Conservation (phyloP, 805 yeast species). For the Candida incommunis region DNA sequence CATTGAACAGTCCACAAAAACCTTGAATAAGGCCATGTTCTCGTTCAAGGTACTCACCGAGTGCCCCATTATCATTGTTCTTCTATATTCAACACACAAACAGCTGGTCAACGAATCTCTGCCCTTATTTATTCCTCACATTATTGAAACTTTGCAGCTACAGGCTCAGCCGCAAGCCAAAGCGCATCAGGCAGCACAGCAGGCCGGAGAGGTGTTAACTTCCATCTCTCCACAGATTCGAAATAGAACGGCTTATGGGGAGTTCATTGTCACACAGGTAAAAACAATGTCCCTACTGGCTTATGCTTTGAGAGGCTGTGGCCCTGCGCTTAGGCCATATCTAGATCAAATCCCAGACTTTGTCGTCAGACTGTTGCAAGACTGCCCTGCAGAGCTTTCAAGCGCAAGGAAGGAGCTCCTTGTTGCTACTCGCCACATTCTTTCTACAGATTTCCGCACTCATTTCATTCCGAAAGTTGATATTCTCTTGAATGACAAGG, state of each 20-base stretch:
- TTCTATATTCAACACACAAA: conserved; percentile 78
- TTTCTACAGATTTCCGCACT: conserved; percentile 74
- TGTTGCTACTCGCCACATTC: conserved; percentile 90
- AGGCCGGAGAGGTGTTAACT: conserved; percentile 44
- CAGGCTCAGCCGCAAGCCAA: conserved; percentile 73
- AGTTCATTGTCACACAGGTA: conserved; percentile 83
- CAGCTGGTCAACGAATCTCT: conserved; percentile 56
- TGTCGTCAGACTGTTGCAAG: conserved; percentile 73
- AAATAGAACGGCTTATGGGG: conserved; percentile 71
- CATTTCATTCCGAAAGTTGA: conserved; percentile 79
- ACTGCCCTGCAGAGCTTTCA: conserved; percentile 88
- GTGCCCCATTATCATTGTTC: conserved; percentile 93
- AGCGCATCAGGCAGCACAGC: conserved; percentile 46
- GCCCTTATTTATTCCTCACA: conserved; percentile 66
- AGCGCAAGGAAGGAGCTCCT: conserved; percentile 84
- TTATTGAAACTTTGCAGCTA: conserved; percentile 55
- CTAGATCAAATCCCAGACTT: conserved; percentile 69
- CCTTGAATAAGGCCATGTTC: conserved; percentile 50
- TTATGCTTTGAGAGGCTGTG: conserved; percentile 75
- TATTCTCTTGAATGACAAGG: conserved; percentile 69
- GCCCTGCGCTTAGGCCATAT: conserved; percentile 45
- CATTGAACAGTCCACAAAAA: conserved; percentile 31
- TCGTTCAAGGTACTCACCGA: conserved; percentile 90
- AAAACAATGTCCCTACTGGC: conserved; percentile 94
- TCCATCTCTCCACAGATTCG: conserved; percentile 62